Evolutionary conservation across 2,329 filamentous ascomycete genomes (phyloP), one percentile per base, ranked within the genome.

Genomic region (Ascochyta viciae-villosae): DNA sequence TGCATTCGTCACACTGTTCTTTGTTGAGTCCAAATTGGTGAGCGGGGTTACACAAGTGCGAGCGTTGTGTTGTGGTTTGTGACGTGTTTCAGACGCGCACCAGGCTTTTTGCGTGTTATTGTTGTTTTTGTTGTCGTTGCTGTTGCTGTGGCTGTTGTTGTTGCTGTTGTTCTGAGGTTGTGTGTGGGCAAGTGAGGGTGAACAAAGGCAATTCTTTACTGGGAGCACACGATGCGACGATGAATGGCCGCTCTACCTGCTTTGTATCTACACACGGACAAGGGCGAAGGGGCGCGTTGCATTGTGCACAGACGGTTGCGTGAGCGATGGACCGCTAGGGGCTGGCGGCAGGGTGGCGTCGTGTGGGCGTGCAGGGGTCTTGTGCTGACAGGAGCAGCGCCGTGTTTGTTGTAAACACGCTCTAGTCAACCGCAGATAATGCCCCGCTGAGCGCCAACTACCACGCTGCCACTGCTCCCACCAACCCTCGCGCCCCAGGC

Each of bases 21-120:
- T 54, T 43, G 44, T 44, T 49, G 51, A 50, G 46, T 3, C 23
- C 13, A n/a, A 13, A 40, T 15, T 19, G 29, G 19, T 24, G 15
- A 35, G 46, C 41, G 52, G 46, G 46, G 52, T 55, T 42, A 37
- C 41, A 42, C 52, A 50, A 50, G 41, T 27, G 22, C 35, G 45
- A 50, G 52, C 46, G 45, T 34, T 29, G n/a, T 46, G 47, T 41
- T 50, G 47, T 23, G 42, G 31, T 24, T 26, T 47, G 47, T 43
- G 53, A 42, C 42, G 47, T 47, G 42, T 55, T 50, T 50, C 52
- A 55, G 45, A 38, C 52, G 41, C 46, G 41, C n/a, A 38, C 35
- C 46, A n/a, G 23, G 22, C 26, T 29, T 16, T 38, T 26, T 10
- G 38, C 23, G 40, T 22, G 34, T 29, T 35, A 33, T 39, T 48